phyloP scores from a whole-genome alignment of 495 filamentous ascomycete species.

The Jackrogersella minutella region DNA sequence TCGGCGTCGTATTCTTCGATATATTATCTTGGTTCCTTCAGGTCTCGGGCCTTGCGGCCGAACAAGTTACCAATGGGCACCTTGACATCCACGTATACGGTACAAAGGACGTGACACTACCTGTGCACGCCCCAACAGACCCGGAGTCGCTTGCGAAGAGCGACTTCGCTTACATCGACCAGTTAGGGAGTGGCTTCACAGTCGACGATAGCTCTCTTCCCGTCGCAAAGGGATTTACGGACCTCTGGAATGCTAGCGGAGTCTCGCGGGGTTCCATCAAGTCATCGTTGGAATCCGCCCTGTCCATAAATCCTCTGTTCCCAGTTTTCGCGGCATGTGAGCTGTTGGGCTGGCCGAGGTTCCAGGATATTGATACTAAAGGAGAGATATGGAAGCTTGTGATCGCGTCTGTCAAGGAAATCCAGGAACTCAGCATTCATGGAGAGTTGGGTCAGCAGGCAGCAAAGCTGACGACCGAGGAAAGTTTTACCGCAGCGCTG shows the following conservation, averaged over 20 bases:
- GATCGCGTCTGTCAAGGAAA: constrained; percentile 17
- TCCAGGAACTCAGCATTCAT: constrained; percentile 15
- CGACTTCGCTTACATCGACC: constrained; percentile 26
- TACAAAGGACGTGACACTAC: constrained; percentile 15
- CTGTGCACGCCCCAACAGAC: background rate
- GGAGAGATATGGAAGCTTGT: constrained; percentile 6
- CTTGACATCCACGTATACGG: constrained; percentile 29
- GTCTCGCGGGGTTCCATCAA: constrained; percentile 3
- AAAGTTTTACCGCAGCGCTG: background rate
- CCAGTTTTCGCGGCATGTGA: constrained; percentile 18
- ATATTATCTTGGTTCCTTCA: constrained; percentile 24
- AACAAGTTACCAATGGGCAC: constrained; percentile 25
- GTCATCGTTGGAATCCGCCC: background rate
- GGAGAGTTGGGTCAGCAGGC: constrained; percentile 10
- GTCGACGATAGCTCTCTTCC: constrained; percentile 12
- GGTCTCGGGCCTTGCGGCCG: constrained; percentile 7
- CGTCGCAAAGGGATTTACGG: constrained; percentile 12
- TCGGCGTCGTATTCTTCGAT: constrained; percentile 22
- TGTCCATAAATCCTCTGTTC: constrained; percentile 8
- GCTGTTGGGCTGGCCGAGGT: constrained; percentile 11
- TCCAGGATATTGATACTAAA: constrained; percentile 5
- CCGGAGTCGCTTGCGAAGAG: constrained; percentile 14
- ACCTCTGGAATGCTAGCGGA: constrained; percentile 1
- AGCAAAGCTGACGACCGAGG: background rate
- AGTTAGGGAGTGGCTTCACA: background rate